Evolutionary conservation across 1,139 yeast genomes (phyloP).

Genomic region (Suhomyces bribrorum): DNA sequence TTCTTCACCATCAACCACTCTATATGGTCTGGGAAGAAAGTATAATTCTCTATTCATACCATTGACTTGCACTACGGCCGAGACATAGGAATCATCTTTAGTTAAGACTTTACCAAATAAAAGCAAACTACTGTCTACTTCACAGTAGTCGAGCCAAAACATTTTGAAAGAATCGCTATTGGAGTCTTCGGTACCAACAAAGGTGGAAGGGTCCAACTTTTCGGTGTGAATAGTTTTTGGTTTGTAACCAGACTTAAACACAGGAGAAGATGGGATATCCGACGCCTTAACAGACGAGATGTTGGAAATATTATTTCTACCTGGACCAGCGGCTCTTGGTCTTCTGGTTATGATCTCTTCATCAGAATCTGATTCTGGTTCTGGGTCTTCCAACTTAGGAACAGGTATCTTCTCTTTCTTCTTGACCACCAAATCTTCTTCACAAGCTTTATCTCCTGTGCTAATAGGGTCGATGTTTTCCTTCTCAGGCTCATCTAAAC

Average conservation of each 20-base stretch:
- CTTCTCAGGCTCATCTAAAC: conserved; percentile 8
- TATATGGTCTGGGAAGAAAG: conserved; percentile 66
- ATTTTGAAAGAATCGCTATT: conserved; percentile 54
- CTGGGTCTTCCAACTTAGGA: conserved; percentile 18
- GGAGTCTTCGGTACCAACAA: conserved; percentile 38
- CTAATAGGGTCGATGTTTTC: conserved; percentile 10
- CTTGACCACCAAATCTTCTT: no score
- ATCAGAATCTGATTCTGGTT: conserved; percentile 54
- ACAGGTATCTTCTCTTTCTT: neutral
- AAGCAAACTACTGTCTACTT: conserved; percentile 66
- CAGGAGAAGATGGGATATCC: conserved; percentile 27
- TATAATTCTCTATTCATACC: conserved; percentile 72
- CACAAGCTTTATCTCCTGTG: conserved; percentile 2
- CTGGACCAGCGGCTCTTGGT: conserved; percentile 25
- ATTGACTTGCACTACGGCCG: conserved; percentile 77
- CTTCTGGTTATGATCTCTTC: conserved; percentile 50
- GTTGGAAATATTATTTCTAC: conserved; percentile 14
- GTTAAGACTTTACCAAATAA: conserved; percentile 83
- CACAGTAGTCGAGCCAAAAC: conserved; percentile 91
- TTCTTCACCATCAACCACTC: conserved; percentile 30
- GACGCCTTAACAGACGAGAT: conserved; percentile 26
- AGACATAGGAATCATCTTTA: conserved; percentile 58
- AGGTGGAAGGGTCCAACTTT: conserved; percentile 47
- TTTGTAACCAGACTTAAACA: conserved; percentile 19
- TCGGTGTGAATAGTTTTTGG: conserved; percentile 33